These are phyloP conservation scores for Xylaria polymorpha DNA, from an alignment of 2,329 filamentous ascomycete species.

Conservation along the genomic window DNA sequence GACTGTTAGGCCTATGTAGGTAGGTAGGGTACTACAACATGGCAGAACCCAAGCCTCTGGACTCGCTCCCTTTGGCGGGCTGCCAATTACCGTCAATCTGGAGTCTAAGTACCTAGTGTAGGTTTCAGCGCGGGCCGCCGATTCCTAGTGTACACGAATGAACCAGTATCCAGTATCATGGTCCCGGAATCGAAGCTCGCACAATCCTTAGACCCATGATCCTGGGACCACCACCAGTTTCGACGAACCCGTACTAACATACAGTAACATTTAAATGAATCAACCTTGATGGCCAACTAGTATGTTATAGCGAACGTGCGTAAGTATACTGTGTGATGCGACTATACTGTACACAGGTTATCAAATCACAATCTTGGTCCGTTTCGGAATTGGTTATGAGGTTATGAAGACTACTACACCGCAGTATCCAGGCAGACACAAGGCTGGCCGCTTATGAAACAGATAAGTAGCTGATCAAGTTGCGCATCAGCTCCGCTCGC, in stretches of 20 bases:
- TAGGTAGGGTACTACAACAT: neutral
- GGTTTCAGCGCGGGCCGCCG: constrained; percentile 7
- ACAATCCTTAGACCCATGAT: constrained; percentile 28
- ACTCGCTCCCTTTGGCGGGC: constrained; percentile 2
- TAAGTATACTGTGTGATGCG: constrained; percentile 2
- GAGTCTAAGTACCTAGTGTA: constrained; percentile 20
- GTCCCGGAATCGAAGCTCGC: constrained; percentile 30
- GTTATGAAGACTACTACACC: neutral
- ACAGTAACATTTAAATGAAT: constrained; percentile 3
- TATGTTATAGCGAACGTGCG: neutral
- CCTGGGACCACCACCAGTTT: constrained; percentile 10
- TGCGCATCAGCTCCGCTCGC: neutral
- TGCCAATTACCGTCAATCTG: constrained; percentile 24
- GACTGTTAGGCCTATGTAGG: no score
- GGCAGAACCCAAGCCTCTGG: constrained; percentile 16
- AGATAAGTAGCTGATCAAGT: neutral
- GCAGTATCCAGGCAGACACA: neutral
- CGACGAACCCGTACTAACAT: constrained; percentile 11
- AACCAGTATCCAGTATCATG: constrained; percentile 36
- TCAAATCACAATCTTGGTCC: neutral
- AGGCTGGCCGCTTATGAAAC: neutral
- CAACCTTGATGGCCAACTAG: neutral
- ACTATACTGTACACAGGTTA: neutral
- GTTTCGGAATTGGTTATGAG: neutral
- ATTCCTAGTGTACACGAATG: constrained; percentile 14